These are phyloP conservation scores for Fusarium goolgardi DNA, from an alignment of 2,329 filamentous ascomycete genomes.

Conservation along the genomic window DNA sequence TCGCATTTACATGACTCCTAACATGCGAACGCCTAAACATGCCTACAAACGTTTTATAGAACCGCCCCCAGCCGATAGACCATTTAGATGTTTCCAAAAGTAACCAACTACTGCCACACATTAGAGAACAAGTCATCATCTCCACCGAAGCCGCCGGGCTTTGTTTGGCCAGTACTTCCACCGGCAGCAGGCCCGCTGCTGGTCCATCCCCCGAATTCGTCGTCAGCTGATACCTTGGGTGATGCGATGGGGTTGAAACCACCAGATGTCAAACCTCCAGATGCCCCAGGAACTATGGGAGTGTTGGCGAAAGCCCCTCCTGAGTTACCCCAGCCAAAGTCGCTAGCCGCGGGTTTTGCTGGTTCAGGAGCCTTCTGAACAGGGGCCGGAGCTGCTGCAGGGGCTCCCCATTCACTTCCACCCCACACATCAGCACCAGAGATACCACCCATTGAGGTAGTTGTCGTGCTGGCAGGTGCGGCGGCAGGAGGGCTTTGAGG, in stretches of 20 bases:
- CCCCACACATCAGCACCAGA: conserved; percentile 82
- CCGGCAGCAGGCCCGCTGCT: conserved; percentile 68
- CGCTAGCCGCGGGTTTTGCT: conserved; percentile 61
- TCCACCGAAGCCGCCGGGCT: conserved; percentile 70
- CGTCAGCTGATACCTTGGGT: conserved; percentile 84
- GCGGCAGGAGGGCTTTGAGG: conserved; percentile 60
- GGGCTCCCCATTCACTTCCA: conserved; percentile 81
- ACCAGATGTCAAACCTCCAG: conserved; percentile 54
- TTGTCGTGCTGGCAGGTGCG: conserved; percentile 56
- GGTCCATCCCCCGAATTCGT: conserved; percentile 96
- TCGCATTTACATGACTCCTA: conserved; percentile 50
- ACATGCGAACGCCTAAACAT: conserved; percentile 53
- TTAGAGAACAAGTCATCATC: conserved; percentile 94
- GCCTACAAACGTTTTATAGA: conserved; percentile 46
- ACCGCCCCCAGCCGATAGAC: conserved; percentile 18
- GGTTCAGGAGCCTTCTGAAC: conserved; percentile 71
- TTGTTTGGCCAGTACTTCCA: conserved; percentile 53
- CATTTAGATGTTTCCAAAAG: conserved; percentile 30
- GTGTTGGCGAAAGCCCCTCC: conserved; percentile 65
- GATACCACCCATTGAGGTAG: conserved; percentile 55
- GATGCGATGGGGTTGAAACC: conserved; percentile 66
- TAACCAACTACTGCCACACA: conserved; percentile 80
- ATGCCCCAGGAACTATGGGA: conserved; percentile 70
- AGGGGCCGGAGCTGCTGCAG: conserved; percentile 63
- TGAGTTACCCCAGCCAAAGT: conserved; percentile 69